These are phyloP conservation scores for Pestalotiopsis sp. DNA, from an alignment of 2,329 filamentous ascomycete species.

Conservation along the genomic window DNA sequence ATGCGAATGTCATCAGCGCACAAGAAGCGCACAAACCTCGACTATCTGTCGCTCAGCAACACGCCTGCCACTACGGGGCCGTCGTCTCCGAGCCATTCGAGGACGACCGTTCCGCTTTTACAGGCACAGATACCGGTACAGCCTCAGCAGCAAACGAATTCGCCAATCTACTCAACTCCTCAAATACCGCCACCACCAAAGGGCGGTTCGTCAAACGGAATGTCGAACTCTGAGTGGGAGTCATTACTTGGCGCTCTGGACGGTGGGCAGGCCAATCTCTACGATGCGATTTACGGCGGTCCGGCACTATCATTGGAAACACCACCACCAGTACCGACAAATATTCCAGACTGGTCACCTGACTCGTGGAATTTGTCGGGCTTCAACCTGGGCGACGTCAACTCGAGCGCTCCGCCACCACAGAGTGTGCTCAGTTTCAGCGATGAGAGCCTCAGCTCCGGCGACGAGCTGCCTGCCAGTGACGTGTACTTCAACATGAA, in stretches of 20 bases:
- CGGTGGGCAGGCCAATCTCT: constrained; percentile 80
- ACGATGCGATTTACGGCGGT: constrained; percentile 79
- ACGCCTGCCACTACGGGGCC: constrained; percentile 49
- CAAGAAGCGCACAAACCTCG: constrained; percentile 50
- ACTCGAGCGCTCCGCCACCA: constrained; percentile 42
- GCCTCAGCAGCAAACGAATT: constrained; percentile 35
- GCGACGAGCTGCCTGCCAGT: constrained; percentile 51
- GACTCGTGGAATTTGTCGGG: constrained; percentile 58
- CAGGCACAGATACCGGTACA: constrained; percentile 22
- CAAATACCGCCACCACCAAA: constrained; percentile 40
- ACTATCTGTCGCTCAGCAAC: constrained; percentile 60
- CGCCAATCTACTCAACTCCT: constrained; percentile 38
- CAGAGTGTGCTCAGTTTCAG: constrained; percentile 60
- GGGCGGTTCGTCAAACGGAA: constrained; percentile 38
- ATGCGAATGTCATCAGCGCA: constrained; percentile 36
- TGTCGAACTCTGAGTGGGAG: constrained; percentile 78
- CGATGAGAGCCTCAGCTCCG: constrained; percentile 60
- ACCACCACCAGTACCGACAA: constrained; percentile 40
- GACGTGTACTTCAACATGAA: constrained; percentile 48
- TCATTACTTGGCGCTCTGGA: constrained; percentile 79
- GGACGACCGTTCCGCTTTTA: constrained; percentile 36
- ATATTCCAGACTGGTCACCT: constrained; percentile 54
- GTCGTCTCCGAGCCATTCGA: constrained; percentile 49
- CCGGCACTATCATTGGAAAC: constrained; percentile 51
- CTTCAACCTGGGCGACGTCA: constrained; percentile 55